Evolutionary conservation across 257 asterid species (phyloP), one percentile per base, ranked within the genome.

Genomic region (Solanum chaucha): DNA sequence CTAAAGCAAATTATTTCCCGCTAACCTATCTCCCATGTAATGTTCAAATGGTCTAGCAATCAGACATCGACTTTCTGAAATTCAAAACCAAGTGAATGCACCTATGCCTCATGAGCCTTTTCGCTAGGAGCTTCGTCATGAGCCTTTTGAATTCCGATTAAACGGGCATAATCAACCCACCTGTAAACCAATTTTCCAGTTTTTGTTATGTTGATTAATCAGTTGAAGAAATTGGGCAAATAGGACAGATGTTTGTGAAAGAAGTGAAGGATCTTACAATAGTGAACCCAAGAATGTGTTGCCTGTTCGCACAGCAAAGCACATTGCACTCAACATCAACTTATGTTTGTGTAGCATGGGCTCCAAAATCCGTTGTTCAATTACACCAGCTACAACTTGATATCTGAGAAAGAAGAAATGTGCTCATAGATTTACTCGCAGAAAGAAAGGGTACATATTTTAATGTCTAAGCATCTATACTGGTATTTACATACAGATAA

Each of bases 111-210:
- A 8, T 86, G 83, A 28, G 28, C 87, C 73, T 96, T 93, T 80
- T 93, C 98, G 86, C 94, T 89, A 80, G 85, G 85, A 46, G 34
- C 44, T 46, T 80, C 85, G 1, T 88, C 91, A 1, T 87, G 93
- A 89, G 92, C 97, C 91, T 96, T 93, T 80, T 96, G 99, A 88
- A 96, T 90, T 72, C 99, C 99, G 8, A 94, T 87, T 78, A 91
- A 93, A 81, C 99, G 99, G 41, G 98, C 99, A 87, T 95, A 96
- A 86, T 94, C 98, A 55, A 96, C 99, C 98, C 99, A 96, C 93
- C 99, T 96, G 96, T 87, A 73, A 24, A 89, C 46, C 72, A 70
- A 90, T 70, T 13, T n/a, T 70, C 34, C 13, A 85, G 82, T 17
- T 85, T 85, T 20, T 70, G 65, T 68, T 70, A 28, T 85, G 30